Percentiles rank a stretch among this genome's conserved stretches.
Conservation (phyloP, 805 yeast species). For the Blastobotrys terrestris region DNA sequence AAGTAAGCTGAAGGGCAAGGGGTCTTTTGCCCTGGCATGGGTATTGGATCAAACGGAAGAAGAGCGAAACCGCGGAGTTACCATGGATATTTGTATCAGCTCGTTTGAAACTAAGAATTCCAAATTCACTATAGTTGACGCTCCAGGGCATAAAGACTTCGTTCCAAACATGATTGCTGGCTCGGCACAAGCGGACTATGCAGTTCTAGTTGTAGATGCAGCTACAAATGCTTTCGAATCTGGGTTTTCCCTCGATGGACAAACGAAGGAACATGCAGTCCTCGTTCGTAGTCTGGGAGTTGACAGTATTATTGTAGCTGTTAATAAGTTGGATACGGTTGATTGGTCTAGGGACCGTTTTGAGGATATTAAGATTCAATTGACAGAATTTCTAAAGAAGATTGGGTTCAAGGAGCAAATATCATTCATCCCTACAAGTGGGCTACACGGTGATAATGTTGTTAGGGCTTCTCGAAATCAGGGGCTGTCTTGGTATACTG, state of each 20-base stretch:
- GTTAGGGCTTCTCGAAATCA: slow-evolving; percentile 33
- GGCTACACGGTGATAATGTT: slow-evolving; percentile 62
- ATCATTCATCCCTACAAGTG: slow-evolving; percentile 61
- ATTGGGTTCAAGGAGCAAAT: slow-evolving; percentile 45
- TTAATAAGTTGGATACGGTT: slow-evolving; percentile 66
- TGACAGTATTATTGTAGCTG: slow-evolving; percentile 51
- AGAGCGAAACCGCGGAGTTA: slow-evolving; percentile 70
- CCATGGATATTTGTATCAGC: slow-evolving; percentile 70
- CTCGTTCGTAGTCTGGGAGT: slow-evolving; percentile 64
- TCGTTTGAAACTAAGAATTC: slow-evolving; percentile 51
- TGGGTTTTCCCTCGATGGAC: slow-evolving; percentile 62
- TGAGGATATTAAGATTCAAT: slow-evolving; percentile 42
- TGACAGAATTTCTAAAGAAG: slow-evolving; percentile 44
- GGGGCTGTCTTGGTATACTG: slow-evolving; percentile 40
- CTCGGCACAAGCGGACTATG: slow-evolving; percentile 70
- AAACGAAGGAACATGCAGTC: slow-evolving; percentile 71
- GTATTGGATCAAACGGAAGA: slow-evolving; percentile 75
- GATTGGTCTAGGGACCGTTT: slow-evolving; percentile 52
- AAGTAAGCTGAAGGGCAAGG: slow-evolving; percentile 61
- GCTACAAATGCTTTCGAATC: slow-evolving; percentile 62
- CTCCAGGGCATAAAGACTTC: slow-evolving; percentile 80
- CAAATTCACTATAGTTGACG: slow-evolving; percentile 67
- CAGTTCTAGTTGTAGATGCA: slow-evolving; percentile 65
- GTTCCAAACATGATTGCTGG: slow-evolving; percentile 86
- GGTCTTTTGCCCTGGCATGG: slow-evolving; percentile 82